Base-by-base conservation (phyloP, 2,329 filamentous ascomycete species). In the Aspergillus piperis region DNA sequence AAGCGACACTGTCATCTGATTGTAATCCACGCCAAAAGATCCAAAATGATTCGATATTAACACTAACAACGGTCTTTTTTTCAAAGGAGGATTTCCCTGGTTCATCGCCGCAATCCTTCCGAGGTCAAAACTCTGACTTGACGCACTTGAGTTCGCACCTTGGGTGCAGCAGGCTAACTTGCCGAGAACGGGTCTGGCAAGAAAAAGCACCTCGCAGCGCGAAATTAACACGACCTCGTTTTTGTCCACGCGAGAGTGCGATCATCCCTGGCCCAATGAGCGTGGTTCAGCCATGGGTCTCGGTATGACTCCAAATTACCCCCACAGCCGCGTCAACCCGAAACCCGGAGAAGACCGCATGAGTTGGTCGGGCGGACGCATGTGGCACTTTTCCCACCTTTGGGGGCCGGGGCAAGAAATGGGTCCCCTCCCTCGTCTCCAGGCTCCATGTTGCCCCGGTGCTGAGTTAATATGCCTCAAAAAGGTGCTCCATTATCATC, bases 261-360 rank as follows among this genome's bases (percentile, higher is more conserved):
- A 50, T 50, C 47, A 50, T 50, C 47, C 23, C n/a, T 17, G 7
- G 15, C 10, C 47, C 47, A 50, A 50, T 50, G 15, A 50, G 47
- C 47, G 23, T 11, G 3, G 5, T 23, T 11, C 44, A 11, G 11
- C 25, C 47, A 30, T 17, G 23, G 47, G 23, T 27, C 47, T n/a
- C 47, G 25, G 10, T 30, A n/a, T 50, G 23, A 50, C 23, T 50
- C n/a, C 47, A 30, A 25, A 8, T n/a, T 25, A 25, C 47, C 47
- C 47, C 15, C 47, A 50, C 47, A 50, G 47, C 47, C 47, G 47
- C 47, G 27, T 50, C 47, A 50, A 50, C 47, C 47, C 47, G 47
- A 50, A 50, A 30, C 47, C 47, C 47, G 47, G 47, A 50, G 47
- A 50, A 44, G 25, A 50, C 47, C 47, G 47, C 25, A 27, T 27